Conservation (phyloP, 208 protist species). For the Leishmania braziliensis region DNA sequence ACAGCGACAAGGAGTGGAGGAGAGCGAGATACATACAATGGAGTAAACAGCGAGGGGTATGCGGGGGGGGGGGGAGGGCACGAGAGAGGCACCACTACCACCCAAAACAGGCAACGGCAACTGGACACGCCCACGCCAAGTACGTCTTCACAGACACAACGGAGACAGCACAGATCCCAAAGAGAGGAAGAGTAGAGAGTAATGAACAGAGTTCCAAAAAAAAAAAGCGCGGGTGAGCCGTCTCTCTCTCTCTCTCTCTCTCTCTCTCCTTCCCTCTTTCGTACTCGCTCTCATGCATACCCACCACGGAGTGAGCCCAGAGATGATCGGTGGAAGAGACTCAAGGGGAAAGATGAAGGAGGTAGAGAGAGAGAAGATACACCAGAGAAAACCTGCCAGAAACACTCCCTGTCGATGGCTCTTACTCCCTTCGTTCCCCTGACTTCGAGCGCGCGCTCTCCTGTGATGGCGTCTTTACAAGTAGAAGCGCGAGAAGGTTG, state of each 20-base stretch:
- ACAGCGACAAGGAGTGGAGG: neutral
- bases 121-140: neutral
- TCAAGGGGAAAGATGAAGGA: neutral
- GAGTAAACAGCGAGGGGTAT: neutral
- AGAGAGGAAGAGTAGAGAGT: neutral
- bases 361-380: neutral
- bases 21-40: neutral
- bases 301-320: neutral
- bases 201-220: neutral
- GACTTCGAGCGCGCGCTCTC: neutral
- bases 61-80: neutral
- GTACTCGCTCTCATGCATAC: neutral
- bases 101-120: neutral
- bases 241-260: neutral
- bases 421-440: neutral
- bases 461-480: slow-evolving; percentile 62
- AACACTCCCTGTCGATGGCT: neutral
- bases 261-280: neutral
- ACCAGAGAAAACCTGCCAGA: neutral
- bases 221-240: neutral
- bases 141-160: neutral
- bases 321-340: neutral
- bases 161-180: neutral
- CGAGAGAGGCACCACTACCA: neutral
- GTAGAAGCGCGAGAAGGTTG: slow-evolving; percentile 98